phyloP scores from a whole-genome alignment of 768 basidiomycete genomes.

The Sporobolomyces pararoseus region DNA sequence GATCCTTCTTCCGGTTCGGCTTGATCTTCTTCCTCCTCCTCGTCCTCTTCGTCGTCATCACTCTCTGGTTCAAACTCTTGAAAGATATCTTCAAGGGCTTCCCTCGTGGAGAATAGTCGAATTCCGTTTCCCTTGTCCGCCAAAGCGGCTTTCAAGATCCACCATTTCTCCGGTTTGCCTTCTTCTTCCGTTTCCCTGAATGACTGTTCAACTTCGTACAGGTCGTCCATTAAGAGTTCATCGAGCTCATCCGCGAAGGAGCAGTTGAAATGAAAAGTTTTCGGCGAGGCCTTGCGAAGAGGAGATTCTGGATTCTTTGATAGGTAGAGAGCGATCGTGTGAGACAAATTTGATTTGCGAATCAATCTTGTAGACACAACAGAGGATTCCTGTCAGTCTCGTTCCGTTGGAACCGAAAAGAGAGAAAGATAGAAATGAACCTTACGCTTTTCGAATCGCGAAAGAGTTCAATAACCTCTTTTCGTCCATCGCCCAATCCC shows the following conservation, averaged over 20 bases:
- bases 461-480: conserved; percentile 25
- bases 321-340: conserved; percentile 65
- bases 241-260: conserved; percentile 90
- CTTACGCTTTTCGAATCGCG: conserved; percentile 36
- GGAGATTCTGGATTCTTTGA: conserved; percentile 64
- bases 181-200: conserved; percentile 54
- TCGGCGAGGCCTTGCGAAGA: conserved; percentile 60
- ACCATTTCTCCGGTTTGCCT: conserved; percentile 60
- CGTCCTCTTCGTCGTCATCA: conserved; percentile 40
- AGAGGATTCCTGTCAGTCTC: too few species aligned
- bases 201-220: conserved; percentile 73
- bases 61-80: conserved; percentile 63
- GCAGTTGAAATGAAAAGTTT: conserved; percentile 78
- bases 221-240: conserved; percentile 85
- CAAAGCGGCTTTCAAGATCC: conserved; percentile 96
- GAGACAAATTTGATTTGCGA: conserved; percentile 85
- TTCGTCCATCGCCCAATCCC: conserved; percentile 25
- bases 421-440: neutral
- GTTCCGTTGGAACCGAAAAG: neutral
- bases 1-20: neutral
- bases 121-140: conserved; percentile 95
- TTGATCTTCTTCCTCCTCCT: conserved; percentile 29
- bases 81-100: conserved; percentile 68
- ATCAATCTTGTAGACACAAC: conserved; percentile 64
- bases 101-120: conserved; percentile 75